Evolutionary conservation across 495 filamentous ascomycete genomes (phyloP), one percentile per base, ranked within the genome.

Genomic region (Penicillium pulvis): DNA sequence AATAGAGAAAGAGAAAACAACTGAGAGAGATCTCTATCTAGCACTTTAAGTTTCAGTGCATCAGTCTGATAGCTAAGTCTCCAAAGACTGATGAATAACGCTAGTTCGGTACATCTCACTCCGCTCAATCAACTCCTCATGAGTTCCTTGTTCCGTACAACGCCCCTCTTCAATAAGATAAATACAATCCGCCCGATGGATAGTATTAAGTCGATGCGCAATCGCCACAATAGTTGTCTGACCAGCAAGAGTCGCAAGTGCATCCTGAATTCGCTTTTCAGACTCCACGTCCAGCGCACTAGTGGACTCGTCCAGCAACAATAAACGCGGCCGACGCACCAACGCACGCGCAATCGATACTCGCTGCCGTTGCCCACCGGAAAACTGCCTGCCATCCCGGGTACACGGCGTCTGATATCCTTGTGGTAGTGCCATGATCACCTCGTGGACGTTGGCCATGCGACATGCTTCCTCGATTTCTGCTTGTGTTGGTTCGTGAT

Each of bases 221-320:
- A 93, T 85, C 8, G 84, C 88, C 35, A 92, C 75, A 42, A 87
- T 87, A 0, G 87, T 93, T 19, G 91, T 88, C n/a, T 86, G 89
- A 57, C 86, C 83, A 8, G 81, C 70, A 10, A 85, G 81, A 20
- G 78, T 69, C 51, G 87, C 84, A 54, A 92, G 80, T 0, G 87
- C 86, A 17, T 80, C 78, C 67, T 91, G 88, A 11, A 94, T 83
- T 30, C 84, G 68, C 59, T 81, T 81, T 76, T 94, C 89, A 23
- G 81, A 84, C 69, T 89, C 82, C 4, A 86, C 83, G 61, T 93
- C 90, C 33, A 92, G 74, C 23, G 84, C 83, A 26, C 79, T 83
- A 4, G 90, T 93, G 4, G 89, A 87, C 73, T 94, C 90, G 62
- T 94, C 90, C 8, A 94, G 74, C 33, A 94, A 65, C 62, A 92